phyloP scores from a whole-genome alignment of 2,329 filamentous ascomycete species.

The Colletotrichum simmondsii region DNA sequence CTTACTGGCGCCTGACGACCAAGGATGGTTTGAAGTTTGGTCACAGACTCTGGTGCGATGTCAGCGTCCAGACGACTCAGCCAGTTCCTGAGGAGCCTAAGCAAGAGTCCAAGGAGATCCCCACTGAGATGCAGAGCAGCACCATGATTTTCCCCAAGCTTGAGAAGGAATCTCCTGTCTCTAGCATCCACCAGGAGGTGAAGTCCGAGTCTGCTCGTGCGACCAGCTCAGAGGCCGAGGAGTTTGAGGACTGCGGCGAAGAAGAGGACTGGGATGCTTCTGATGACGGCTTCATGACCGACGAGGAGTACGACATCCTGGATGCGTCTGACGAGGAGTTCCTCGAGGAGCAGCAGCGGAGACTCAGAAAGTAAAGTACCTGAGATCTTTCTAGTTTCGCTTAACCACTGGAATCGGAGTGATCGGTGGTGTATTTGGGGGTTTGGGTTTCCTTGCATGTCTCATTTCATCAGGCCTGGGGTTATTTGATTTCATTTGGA shows the following conservation, averaged over 20 bases:
- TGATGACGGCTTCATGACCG: conserved; percentile 86
- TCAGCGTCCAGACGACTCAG: conserved; percentile 69
- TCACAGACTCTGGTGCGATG: conserved; percentile 94
- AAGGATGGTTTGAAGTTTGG: conserved; percentile 86
- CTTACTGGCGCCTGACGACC: conserved; percentile 95
- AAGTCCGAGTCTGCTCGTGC: conserved; percentile 64
- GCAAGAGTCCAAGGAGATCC: conserved; percentile 39
- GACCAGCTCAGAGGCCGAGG: conserved; percentile 53
- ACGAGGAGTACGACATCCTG: conserved; percentile 97
- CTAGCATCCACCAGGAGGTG: conserved; percentile 77
- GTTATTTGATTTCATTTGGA: conserved; percentile 26
- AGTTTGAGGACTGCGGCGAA: conserved; percentile 64
- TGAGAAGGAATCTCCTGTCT: conserved; percentile 89
- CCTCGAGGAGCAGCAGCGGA: conserved; percentile 64
- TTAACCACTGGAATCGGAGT: conserved; percentile 25
- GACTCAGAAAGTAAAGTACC: conserved; percentile 49
- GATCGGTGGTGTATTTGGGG: conserved; percentile 21
- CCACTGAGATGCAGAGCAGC: conserved; percentile 56
- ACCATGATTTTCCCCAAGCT: conserved; percentile 98
- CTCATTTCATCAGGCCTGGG: conserved; percentile 16
- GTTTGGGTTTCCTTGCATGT: conserved; percentile 30
- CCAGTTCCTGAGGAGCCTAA: conserved; percentile 47
- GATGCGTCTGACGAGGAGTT: conserved; percentile 94
- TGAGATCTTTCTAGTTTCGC: neutral
- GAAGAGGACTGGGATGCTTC: conserved; percentile 73